Conservation (phyloP, 2,329 filamentous ascomycete species). For the Apiospora marii region DNA sequence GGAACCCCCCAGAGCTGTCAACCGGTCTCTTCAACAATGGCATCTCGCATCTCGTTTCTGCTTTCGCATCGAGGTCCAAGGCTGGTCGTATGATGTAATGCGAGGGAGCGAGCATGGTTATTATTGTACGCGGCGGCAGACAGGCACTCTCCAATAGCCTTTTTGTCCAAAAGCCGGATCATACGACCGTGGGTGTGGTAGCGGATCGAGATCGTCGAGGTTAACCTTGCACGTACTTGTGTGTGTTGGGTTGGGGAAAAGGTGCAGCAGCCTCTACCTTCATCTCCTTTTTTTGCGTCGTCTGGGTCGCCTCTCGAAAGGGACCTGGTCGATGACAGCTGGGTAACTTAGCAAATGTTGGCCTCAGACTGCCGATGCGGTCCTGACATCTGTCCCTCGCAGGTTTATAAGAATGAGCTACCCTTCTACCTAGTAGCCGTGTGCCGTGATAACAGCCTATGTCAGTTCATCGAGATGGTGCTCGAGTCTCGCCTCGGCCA, state of each 20-base stretch:
- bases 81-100: slow-evolving; percentile 12
- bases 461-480: slow-evolving; percentile 7
- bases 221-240: slow-evolving; percentile 22
- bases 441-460: not conserved
- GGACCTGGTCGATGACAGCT: not conserved
- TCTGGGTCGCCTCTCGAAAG: not conserved
- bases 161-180: slow-evolving; percentile 10
- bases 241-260: slow-evolving; percentile 16
- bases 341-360: not conserved
- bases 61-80: not conserved
- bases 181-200: slow-evolving; percentile 21
- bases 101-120: not conserved
- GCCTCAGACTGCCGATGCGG: not conserved
- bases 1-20: not conserved
- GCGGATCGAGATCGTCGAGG: slow-evolving; percentile 23
- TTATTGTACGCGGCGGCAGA: not conserved
- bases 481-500: slow-evolving; percentile 16
- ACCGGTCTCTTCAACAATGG: not conserved
- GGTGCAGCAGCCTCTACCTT: not conserved
- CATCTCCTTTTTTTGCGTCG: not conserved
- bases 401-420: not conserved
- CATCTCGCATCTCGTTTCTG: slow-evolving; percentile 8
- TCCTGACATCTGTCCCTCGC: not conserved
- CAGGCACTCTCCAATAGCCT: slow-evolving; percentile 5
- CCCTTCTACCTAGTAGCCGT: not conserved